phyloP scores from a whole-genome alignment of 805 yeast species.

The Wickerhamomyces subpelliculosus region DNA sequence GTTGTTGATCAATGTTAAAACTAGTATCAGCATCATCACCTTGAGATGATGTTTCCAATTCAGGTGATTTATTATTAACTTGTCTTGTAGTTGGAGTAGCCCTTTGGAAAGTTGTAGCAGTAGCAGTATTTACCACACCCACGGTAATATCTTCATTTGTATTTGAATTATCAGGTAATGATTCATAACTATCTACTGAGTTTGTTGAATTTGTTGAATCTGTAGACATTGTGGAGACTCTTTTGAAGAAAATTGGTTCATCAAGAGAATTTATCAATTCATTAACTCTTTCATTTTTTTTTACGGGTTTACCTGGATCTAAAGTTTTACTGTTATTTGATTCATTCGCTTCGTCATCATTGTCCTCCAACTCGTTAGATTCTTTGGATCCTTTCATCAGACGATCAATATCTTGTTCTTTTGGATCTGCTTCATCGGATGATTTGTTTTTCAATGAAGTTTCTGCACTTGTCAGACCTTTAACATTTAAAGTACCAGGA shows the following conservation, averaged over 20 bases:
- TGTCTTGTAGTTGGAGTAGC: conserved; percentile 13
- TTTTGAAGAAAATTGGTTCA: conserved; percentile 34
- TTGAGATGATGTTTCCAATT: not conserved
- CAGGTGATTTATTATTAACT: conserved; percentile 7
- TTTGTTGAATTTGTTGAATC: conserved; percentile 10
- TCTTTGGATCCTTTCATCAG: not conserved
- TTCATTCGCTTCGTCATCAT: conserved; percentile 3
- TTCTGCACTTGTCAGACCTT: conserved; percentile 30
- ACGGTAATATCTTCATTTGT: conserved; percentile 7
- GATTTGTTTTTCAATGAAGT: conserved; percentile 6
- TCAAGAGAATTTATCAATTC: conserved; percentile 25
- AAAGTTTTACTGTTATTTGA: conserved; percentile 26
- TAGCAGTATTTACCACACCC: conserved; percentile 11
- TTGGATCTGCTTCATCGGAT: not conserved
- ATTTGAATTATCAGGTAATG: conserved; percentile 3
- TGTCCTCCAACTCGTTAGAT: not conserved
- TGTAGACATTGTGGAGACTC: conserved; percentile 32
- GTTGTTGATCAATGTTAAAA: too few species aligned
- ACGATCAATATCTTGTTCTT: too few species aligned
- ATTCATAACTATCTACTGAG: conserved; percentile 12
- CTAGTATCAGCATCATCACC: too few species aligned
- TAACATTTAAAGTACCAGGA: conserved; percentile 40
- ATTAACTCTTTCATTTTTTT: conserved; percentile 10
- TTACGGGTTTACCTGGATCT: conserved; percentile 40
- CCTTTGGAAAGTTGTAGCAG: conserved; percentile 11